Conservation (phyloP, 768 basidiomycete genomes). For the Lactarius pseudohatsudake region DNA sequence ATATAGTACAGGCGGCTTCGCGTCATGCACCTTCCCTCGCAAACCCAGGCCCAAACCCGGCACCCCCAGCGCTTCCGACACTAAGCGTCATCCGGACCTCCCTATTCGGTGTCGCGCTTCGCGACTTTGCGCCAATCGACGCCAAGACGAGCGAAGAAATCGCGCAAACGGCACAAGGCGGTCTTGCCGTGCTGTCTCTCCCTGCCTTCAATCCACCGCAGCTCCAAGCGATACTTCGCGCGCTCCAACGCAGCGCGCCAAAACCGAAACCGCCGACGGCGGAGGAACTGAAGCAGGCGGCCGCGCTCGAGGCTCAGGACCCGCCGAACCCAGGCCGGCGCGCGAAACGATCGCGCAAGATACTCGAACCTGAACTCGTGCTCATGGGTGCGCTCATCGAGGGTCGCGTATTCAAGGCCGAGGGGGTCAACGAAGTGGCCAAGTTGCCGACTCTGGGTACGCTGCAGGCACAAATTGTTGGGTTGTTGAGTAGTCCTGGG, state of each 20-base stretch:
- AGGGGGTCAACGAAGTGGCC: slow-evolving; percentile 60
- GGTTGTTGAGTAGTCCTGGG: slow-evolving; percentile 73
- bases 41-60: slow-evolving; percentile 33
- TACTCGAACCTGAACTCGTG: slow-evolving; percentile 61
- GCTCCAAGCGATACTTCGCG: slow-evolving; percentile 62
- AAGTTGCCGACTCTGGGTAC: slow-evolving; percentile 77
- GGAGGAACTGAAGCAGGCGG: slow-evolving; percentile 49
- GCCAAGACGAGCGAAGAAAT: slow-evolving; percentile 49
- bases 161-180: slow-evolving; percentile 56
- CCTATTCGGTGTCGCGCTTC: slow-evolving; percentile 75
- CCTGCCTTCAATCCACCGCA: slow-evolving; percentile 72
- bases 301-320: slow-evolving; percentile 54
- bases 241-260: slow-evolving; percentile 66
- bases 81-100: slow-evolving; percentile 75
- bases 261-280: slow-evolving; percentile 52
- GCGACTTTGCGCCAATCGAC: slow-evolving; percentile 57
- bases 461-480: slow-evolving; percentile 80
- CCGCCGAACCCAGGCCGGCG: slow-evolving; percentile 69
- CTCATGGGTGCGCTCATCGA: slow-evolving; percentile 82
- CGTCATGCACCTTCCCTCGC: slow-evolving; percentile 38
- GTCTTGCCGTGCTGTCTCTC: slow-evolving; percentile 63
- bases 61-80: slow-evolving; percentile 40
- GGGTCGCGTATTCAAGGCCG: slow-evolving; percentile 61
- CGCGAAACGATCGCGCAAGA: slow-evolving; percentile 56
- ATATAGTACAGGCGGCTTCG: slow-evolving; percentile 56